These are phyloP conservation scores for Apiospora koreana DNA, from an alignment of 2,329 filamentous ascomycete genomes.

Conservation along the genomic window DNA sequence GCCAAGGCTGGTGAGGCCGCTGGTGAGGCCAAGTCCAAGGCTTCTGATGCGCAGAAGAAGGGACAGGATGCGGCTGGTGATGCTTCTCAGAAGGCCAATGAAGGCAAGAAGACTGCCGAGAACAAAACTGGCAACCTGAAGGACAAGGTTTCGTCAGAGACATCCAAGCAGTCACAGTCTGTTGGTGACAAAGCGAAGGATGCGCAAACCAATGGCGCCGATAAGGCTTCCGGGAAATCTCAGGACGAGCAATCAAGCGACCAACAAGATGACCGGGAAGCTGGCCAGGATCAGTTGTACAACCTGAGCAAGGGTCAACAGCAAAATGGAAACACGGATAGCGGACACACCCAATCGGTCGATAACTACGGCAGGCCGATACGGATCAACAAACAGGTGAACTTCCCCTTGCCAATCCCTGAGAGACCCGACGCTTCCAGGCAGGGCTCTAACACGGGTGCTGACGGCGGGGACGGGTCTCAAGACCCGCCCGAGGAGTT, in stretches of 20 bases:
- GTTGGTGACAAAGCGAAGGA: background rate
- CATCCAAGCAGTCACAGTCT: background rate
- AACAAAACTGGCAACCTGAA: background rate
- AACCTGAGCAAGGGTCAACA: slow-evolving; percentile 2
- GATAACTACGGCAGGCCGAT: slow-evolving; percentile 34
- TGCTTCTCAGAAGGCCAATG: background rate
- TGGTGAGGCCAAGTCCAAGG: slow-evolving; percentile 8
- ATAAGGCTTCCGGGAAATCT: background rate
- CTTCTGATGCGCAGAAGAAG: background rate
- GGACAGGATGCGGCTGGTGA: background rate
- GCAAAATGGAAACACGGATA: background rate
- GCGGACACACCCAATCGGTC: slow-evolving; percentile 15
- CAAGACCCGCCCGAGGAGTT: slow-evolving; percentile 34
- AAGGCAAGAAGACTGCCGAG: background rate
- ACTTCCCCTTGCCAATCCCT: slow-evolving; percentile 31
- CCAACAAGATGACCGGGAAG: background rate
- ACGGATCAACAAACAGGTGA: slow-evolving; percentile 31
- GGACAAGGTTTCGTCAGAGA: background rate
- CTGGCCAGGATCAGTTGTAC: background rate
- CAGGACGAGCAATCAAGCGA: background rate
- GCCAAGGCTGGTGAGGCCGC: slow-evolving; percentile 20
- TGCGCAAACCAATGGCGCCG: background rate
- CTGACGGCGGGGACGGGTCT: slow-evolving; percentile 22
- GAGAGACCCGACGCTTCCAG: slow-evolving; percentile 15
- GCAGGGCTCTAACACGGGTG: slow-evolving; percentile 8